Percentiles rank a stretch among this genome's conserved stretches.
These are phyloP conservation scores for Phytophthora macrochlamydospora DNA, from an alignment of 352 stramenopile genomes.

Conservation along the genomic window DNA sequence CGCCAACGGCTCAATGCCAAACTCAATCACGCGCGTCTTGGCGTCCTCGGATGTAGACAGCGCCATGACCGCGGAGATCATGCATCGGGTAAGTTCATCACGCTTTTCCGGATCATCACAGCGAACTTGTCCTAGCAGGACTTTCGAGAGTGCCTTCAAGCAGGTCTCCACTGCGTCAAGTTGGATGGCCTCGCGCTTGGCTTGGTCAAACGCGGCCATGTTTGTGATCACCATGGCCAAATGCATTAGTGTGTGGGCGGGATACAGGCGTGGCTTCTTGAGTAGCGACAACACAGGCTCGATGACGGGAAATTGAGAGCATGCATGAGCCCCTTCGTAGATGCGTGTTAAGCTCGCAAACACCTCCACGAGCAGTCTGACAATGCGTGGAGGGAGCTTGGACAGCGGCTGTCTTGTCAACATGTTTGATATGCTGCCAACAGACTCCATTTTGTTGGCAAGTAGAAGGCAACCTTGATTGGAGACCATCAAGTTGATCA, in stretches of 20 bases:
- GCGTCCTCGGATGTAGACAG: constrained; percentile 69
- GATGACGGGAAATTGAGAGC: constrained; percentile 49
- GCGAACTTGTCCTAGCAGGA: constrained; percentile 50
- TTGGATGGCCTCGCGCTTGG: constrained; percentile 58
- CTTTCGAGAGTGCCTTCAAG: constrained; percentile 53
- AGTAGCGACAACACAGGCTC: constrained; percentile 56
- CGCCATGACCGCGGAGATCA: constrained; percentile 68
- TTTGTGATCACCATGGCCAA: constrained; percentile 56
- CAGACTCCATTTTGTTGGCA: constrained; percentile 39
- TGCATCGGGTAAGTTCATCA: constrained; percentile 55
- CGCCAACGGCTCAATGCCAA: constrained; percentile 67
- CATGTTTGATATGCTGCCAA: constrained; percentile 51
- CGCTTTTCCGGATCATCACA: constrained; percentile 29
- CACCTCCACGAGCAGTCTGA: constrained; percentile 44
- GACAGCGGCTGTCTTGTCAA: constrained; percentile 52
- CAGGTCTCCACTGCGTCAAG: constrained; percentile 57
- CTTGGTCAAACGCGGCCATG: constrained; percentile 55
- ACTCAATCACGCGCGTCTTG: constrained; percentile 72
- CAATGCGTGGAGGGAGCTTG: constrained; percentile 37
- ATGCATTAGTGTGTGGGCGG: constrained; percentile 43
- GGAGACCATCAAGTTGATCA: constrained; percentile 63
- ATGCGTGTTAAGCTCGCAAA: constrained; percentile 65
- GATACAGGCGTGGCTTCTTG: constrained; percentile 59
- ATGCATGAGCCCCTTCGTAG: constrained; percentile 53
- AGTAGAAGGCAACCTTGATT: constrained; percentile 59